Conservation (phyloP, 257 asterid genomes). For the Rhazya stricta region DNA sequence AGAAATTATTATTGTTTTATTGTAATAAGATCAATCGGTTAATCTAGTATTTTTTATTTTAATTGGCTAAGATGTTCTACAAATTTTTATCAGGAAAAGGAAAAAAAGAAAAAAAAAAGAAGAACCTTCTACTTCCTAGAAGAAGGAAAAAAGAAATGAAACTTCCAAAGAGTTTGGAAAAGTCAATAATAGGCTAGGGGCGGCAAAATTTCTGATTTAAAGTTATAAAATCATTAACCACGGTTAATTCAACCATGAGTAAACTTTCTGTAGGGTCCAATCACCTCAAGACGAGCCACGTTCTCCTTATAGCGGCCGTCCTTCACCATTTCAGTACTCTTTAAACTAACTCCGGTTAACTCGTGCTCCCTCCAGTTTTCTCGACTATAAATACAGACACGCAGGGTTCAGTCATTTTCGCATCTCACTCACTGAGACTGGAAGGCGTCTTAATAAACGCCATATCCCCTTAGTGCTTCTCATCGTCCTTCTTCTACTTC, state of each 20-base stretch:
- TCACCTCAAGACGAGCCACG: too few relatives aligned
- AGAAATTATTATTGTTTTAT: too few relatives aligned
- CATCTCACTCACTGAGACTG: not conserved
- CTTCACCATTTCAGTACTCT: too few relatives aligned
- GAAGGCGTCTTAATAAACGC: conserved; percentile 29
- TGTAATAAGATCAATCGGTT: too few relatives aligned
- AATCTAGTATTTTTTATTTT: too few relatives aligned
- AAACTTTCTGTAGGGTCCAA: not conserved
- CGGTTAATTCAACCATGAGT: not conserved
- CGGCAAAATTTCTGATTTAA: not conserved
- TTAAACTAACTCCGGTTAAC: not conserved
- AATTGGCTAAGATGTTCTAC: too few relatives aligned
- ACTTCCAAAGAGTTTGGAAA: too few relatives aligned
- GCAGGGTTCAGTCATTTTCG: not conserved
- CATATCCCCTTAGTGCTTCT: not conserved
- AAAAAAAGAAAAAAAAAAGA: too few relatives aligned
- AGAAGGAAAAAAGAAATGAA: not conserved
- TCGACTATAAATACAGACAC: conserved; percentile 2
- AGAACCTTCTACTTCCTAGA: too few relatives aligned
- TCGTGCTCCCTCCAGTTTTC: not conserved
- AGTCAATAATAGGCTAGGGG: too few relatives aligned
- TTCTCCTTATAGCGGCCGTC: too few relatives aligned
- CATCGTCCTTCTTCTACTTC: not conserved
- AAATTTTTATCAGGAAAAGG: too few relatives aligned
- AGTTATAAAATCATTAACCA: not conserved